These are phyloP conservation scores for Phialophora tarda DNA, from an alignment of 2,329 filamentous ascomycete genomes.

Conservation along the genomic window DNA sequence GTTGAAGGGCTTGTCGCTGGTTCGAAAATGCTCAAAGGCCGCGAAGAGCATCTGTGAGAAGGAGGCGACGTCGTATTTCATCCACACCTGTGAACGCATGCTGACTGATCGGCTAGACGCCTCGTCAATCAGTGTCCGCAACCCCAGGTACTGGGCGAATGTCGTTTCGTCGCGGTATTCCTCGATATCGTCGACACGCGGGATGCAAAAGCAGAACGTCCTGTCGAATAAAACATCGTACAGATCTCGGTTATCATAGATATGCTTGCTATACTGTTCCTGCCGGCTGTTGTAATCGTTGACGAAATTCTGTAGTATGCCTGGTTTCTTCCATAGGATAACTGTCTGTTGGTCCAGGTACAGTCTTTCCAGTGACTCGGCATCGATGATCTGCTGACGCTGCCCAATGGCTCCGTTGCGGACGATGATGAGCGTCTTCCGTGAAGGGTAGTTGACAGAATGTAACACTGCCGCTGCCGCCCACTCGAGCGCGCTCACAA, in stretches of 20 bases:
- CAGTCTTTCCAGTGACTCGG: conserved; percentile 4
- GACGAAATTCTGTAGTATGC: conserved; percentile 13
- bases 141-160: conserved; percentile 10
- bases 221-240: conserved; percentile 13
- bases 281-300: conserved; percentile 18
- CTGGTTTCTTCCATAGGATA: conserved; percentile 7
- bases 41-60: conserved; percentile 19
- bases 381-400: conserved; percentile 6
- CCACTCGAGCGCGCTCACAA: conserved; percentile 17
- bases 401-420: conserved; percentile 13
- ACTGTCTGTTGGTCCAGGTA: conserved; percentile 11
- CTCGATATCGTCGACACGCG: conserved; percentile 8
- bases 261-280: conserved; percentile 10
- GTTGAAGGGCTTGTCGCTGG: conserved; percentile 22
- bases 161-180: conserved; percentile 12
- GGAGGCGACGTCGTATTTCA: conserved; percentile 17
- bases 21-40: conserved; percentile 22
- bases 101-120: conserved; percentile 4
- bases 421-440: conserved; percentile 21
- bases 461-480: conserved; percentile 13
- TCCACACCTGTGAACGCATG: conserved; percentile 15
- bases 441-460: conserved; percentile 20
- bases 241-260: conserved; percentile 18
- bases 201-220: conserved; percentile 14
- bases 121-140: conserved; percentile 16